A percentile compares a stretch with the other conserved stretches of the same genome.
phyloP scores from a whole-genome alignment of 192 early-diverging fungal genomes.

The Geranomyces variabilis region DNA sequence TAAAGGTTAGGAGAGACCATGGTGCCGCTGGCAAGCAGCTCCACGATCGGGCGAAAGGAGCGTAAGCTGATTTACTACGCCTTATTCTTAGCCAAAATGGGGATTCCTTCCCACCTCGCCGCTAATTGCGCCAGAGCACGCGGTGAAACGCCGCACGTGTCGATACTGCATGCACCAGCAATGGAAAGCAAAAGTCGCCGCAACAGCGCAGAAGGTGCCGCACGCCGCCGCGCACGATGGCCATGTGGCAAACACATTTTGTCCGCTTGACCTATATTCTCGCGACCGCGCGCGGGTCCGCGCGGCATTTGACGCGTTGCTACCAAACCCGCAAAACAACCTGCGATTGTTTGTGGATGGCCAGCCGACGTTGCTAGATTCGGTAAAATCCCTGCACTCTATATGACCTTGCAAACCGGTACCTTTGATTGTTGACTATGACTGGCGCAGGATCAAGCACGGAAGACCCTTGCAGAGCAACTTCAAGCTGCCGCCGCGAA shows the following conservation, averaged over 20 bases:
- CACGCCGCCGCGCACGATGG: slow-evolving; percentile 9
- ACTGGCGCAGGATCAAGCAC: not conserved
- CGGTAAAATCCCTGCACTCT: slow-evolving; percentile 4
- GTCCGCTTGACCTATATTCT: slow-evolving; percentile 73
- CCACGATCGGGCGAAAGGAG: no score
- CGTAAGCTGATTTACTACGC: no score
- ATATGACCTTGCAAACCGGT: not conserved
- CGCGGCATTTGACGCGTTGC: slow-evolving; percentile 45
- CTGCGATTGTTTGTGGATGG: slow-evolving; percentile 58
- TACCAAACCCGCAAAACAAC: slow-evolving; percentile 57
- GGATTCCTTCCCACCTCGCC: slow-evolving; percentile 62
- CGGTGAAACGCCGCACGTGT: slow-evolving; percentile 63
- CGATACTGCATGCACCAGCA: slow-evolving; percentile 80
- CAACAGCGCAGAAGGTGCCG: no score
- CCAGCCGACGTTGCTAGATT: not conserved
- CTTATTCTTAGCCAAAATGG: slow-evolving; percentile 81
- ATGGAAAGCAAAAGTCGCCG: slow-evolving; percentile 42
- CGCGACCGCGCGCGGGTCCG: slow-evolving; percentile 34
- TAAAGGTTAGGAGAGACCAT: slow-evolving; percentile 17
- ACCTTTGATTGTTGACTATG: not conserved
- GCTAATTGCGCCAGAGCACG: slow-evolving; percentile 37
- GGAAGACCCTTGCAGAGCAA: not conserved
- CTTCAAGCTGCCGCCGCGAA: not conserved
- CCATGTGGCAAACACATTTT: slow-evolving; percentile 51
- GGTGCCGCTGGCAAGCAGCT: no score